Evolutionary conservation across 352 stramenopile species (phyloP).

Genomic region (Phytopythium boreale): DNA sequence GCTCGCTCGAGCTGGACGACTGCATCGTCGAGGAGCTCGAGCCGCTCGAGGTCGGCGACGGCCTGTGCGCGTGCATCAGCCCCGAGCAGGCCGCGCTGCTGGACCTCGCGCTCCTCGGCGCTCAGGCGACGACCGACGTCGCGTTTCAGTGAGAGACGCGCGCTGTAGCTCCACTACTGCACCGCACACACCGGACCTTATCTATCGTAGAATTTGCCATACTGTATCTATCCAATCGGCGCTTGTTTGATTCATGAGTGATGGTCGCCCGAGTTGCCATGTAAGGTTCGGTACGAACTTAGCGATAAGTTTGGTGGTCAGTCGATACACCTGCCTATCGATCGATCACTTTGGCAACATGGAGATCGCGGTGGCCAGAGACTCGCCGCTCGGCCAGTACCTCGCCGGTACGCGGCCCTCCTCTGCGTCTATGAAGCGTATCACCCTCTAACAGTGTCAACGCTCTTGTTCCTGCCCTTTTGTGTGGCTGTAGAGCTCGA

Average conservation of each 20-base stretch:
- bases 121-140: neutral
- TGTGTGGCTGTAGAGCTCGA: conserved; percentile 4
- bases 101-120: neutral
- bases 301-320: neutral
- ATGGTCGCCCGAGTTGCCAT: neutral
- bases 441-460: too few species aligned
- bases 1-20: conserved; percentile 5
- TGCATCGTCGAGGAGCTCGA: conserved; percentile 8
- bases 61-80: conserved; percentile 2
- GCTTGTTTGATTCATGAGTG: neutral
- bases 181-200: neutral
- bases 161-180: neutral
- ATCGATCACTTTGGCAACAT: conserved; percentile 16
- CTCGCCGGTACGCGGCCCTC: conserved; percentile 28
- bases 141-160: neutral
- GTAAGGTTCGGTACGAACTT: neutral
- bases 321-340: neutral
- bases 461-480: too few species aligned
- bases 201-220: neutral
- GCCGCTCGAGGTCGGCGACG: conserved; percentile 4
- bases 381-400: conserved; percentile 58
- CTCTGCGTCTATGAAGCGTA: neutral
- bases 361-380: conserved; percentile 37
- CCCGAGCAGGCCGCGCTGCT: conserved; percentile 4
- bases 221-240: too few species aligned